Base-by-base conservation (phyloP, 208 protist genomes). In the Leishmania lainsoni region DNA sequence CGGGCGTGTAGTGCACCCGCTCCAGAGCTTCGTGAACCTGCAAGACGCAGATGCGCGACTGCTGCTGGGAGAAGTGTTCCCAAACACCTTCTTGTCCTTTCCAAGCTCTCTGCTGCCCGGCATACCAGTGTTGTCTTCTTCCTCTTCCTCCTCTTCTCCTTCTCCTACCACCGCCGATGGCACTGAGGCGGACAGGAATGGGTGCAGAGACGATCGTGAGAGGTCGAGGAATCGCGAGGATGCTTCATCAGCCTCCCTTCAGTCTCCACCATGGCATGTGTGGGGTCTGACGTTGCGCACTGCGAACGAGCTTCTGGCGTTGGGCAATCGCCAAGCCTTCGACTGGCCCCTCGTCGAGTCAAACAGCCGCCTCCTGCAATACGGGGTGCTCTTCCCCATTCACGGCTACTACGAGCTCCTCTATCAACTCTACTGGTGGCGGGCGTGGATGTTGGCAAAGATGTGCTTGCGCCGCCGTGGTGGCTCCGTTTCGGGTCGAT, bases 231-330 rank as follows among this genome's bases (percentile, higher is more conserved):
- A n/a, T 54, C 73, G 42, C 45, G 65, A 22, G 42, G 48, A 32
- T 26, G 49, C 42, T 39, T 56, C 68, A 0, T 26, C 14, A 35
- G 35, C 42, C 1, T 75, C 49, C 45, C 39, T 45, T 29, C 22
- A 2, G 42, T 54, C 69, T 35, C 20, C 74, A 5, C 39, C 83
- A 52, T 94, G 91, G 93, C 76, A 71, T 4, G 85, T 96, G 54
- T 96, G 91, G 93, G 93, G 91, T 4, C 84, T 91, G 29, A 87
- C 93, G 4, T 73, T 96, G 81, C 89, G 90, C 12, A 85, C 91
- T 16, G 58, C 86, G 22, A 87, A 87, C 63, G 91, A 94, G 81
- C 76, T 96, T 5, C 75, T 95, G n/a, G 81, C 86, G 75, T 78
- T 96, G 51, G 87, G 90, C 66, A 89, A 85, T 32, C 83, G 80